Percentiles rank a stretch among this genome's conserved stretches.
Evolutionary conservation across 768 basidiomycete species (phyloP).

Genomic region (Rhodotorula toruloides): DNA sequence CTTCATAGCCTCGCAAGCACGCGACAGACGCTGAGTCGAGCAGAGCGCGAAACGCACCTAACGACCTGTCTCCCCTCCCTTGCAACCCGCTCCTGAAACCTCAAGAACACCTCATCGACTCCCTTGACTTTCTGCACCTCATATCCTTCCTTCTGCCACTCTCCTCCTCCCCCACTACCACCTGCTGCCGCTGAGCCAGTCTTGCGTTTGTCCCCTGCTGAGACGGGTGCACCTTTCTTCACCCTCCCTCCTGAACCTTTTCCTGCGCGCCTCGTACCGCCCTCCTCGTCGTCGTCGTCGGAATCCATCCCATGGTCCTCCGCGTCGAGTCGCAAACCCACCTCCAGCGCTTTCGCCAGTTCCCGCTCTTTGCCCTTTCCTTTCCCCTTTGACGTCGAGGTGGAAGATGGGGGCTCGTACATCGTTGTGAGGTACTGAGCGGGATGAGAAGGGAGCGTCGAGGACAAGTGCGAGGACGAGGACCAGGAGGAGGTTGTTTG

Average conservation of each 20-base stretch:
- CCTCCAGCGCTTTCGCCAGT: background rate
- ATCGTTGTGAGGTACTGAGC: slow-evolving; percentile 39
- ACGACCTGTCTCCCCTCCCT: slow-evolving; percentile 77
- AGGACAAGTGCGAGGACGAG: slow-evolving; percentile 8
- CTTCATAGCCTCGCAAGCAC: background rate
- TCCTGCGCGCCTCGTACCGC: background rate
- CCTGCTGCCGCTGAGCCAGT: too few species aligned
- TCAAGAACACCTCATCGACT: slow-evolving; percentile 78
- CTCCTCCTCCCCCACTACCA: slow-evolving; percentile 39
- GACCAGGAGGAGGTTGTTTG: background rate
- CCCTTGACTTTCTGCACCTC: slow-evolving; percentile 64
- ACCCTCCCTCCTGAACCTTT: slow-evolving; percentile 21
- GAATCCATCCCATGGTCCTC: too few species aligned
- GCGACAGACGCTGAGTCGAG: background rate
- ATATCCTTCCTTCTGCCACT: slow-evolving; percentile 68
- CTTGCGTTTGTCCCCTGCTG: background rate
- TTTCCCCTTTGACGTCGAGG: background rate
- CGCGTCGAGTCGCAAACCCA: background rate
- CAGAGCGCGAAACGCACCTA: slow-evolving; percentile 55
- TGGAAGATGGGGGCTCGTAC: slow-evolving; percentile 32
- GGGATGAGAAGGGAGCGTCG: slow-evolving; percentile 26
- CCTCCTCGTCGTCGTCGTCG: slow-evolving; percentile 1
- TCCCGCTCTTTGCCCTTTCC: background rate
- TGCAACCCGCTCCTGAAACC: slow-evolving; percentile 67
- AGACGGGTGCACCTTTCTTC: slow-evolving; percentile 11